Base-by-base conservation (phyloP, 2,329 filamentous ascomycete species). In the Zasmidium angulare region DNA sequence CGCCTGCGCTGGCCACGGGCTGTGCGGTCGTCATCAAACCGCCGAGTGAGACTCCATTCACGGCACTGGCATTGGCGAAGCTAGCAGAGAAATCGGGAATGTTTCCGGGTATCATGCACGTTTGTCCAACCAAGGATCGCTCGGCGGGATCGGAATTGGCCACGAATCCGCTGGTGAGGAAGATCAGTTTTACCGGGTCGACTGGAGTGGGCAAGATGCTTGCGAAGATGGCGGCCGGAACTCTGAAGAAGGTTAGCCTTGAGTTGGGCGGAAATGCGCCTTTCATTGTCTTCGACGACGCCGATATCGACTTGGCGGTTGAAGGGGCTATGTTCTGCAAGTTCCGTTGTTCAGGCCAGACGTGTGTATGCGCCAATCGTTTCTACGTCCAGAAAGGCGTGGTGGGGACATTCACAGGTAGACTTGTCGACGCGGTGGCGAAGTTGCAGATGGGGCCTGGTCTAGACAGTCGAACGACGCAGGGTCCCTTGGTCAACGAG, bases 401-500 rank as follows among this genome's bases (percentile, higher is more conserved):
- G 72, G 81, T 81, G 59, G 77, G 82, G 19, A 52, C 56, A 17
- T 65, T 62, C 46, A 56, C 50, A 58, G 83, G 52, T 26, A 51
- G 51, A 4, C 58, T 65, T 26, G 60, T 60, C 11, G 58, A 60
- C n/a, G 82, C 61, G 71, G 89, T 93, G 51, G 82, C 83, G 70
- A 77, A 74, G 6, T 91, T 93, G 78, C 86, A 84, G 68, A 86
- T 93, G 56, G 90, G 90, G 55, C 81, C 86, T 66, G 89, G 89
- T 1, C 91, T 89, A 72, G 83, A 83, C 2, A 76, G 84, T 31
- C 84, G 82, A 60, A 81, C 85, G 51, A 93, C 89, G 0, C 89
- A 93, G 70, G 90, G 90, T 0, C 90, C 90, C n/a, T 77, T 95
- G 14, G 92, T 97, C 69, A 91, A 96, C 78, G 85, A 86, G 58